Evolutionary conservation across 768 basidiomycete genomes (phyloP), one percentile per base, ranked within the genome.

Genomic region (Panus rudis): DNA sequence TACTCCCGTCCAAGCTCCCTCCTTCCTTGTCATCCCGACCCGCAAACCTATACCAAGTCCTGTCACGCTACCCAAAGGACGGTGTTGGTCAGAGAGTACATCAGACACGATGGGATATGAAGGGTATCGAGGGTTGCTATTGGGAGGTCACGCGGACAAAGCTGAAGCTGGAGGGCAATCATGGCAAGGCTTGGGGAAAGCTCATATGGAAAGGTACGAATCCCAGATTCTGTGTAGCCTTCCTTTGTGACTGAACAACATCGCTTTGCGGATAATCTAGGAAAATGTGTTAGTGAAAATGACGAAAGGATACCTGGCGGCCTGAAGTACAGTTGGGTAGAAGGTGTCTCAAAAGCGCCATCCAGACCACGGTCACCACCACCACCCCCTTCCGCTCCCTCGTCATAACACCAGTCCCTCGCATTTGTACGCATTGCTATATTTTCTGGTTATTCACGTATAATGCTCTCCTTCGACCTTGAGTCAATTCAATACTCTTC

Each of bases 131-230:
- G 37, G 70, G 75, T 31, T 83, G 76, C 45, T 88, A 78, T 58
- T 92, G 90, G 89, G 60, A 75, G 26, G 72, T 92, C 31, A 89
- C 87, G 3, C 70, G 74, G 54, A 72, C 84, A 24, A 66, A 68
- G 48, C 77, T 90, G 58, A 92, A 90, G 61, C 67, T 68, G 32
- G 79, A 80, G 50, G 87, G 87, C 21, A 68, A 61, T 21, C 84
- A 89, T 52, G 89, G 89, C 2, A 89, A 81, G 60, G 88, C 77
- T 14, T 92, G 90, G 90, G 89, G 89, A 6, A 67, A 69, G 46
- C 64, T 91, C 4, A 71, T 79, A 43, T 92, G 88, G 86, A 78
- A 72, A 67, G 86, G 89, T 89, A 41, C 46, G 78, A 17, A 3
- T 17, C 16, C 31, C 27, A 35, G 19, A 21, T 41, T 13, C 25